phyloP scores from a whole-genome alignment of 768 basidiomycete species.

The Russula lepida region DNA sequence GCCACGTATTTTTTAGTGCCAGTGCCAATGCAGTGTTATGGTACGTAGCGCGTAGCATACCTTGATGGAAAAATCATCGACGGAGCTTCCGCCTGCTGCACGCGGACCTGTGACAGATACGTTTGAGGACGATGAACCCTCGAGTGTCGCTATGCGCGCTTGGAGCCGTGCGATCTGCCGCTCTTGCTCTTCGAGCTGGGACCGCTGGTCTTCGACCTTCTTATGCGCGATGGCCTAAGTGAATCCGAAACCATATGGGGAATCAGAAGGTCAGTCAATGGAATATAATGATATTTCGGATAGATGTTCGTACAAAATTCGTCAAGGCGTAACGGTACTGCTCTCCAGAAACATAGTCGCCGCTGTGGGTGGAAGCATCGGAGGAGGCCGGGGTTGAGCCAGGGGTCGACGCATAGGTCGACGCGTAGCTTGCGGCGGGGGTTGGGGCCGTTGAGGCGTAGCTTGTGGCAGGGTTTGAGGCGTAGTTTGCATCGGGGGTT shows the following conservation, averaged over 20 bases:
- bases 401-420: not conserved
- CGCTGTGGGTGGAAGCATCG: not conserved
- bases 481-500: not conserved
- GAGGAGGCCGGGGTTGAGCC: not conserved
- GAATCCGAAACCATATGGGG: not conserved
- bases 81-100: constrained; percentile 48
- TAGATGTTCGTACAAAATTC: constrained; percentile 46
- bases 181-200: constrained; percentile 76
- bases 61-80: constrained; percentile 87
- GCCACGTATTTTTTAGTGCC: not conserved
- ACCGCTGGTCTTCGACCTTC: constrained; percentile 76
- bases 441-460: too few relatives aligned
- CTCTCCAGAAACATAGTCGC: constrained; percentile 40
- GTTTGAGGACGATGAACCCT: constrained; percentile 47
- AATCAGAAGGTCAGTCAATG: not conserved
- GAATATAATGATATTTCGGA: not conserved
- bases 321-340: constrained; percentile 79
- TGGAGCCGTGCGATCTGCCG: constrained; percentile 68
- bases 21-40: not conserved
- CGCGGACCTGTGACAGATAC: constrained; percentile 25
- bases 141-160: constrained; percentile 61
- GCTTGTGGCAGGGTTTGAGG: too few relatives aligned
- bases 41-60: constrained; percentile 28
- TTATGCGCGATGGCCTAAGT: constrained; percentile 76
- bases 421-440: too few relatives aligned